Conservation (phyloP, 148 eudicot genomes). For the Nepenthes gracilis region DNA sequence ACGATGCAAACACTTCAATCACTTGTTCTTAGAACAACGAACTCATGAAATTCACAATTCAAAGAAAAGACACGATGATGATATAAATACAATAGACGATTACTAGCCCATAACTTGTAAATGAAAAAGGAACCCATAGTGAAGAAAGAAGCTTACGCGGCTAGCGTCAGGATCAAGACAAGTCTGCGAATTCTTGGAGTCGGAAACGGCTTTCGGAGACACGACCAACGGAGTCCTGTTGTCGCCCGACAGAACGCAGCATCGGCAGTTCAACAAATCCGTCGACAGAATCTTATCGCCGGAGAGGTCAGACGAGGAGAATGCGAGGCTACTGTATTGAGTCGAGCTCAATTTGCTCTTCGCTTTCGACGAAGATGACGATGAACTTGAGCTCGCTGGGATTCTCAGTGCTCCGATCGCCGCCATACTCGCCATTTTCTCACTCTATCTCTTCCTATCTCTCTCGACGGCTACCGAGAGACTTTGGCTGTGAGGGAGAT, state of each 20-base stretch:
- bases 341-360: neutral
- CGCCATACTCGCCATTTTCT: slow-evolving; percentile 16
- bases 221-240: slow-evolving; percentile 27
- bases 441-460: no score
- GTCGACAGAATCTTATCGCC: slow-evolving; percentile 32
- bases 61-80: neutral
- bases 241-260: neutral
- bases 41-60: neutral
- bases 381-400: neutral
- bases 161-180: slow-evolving; percentile 99
- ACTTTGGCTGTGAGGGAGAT: no score
- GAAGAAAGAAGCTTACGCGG: slow-evolving; percentile 28
- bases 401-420: slow-evolving; percentile 28
- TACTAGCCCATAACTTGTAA: neutral
- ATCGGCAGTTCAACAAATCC: slow-evolving; percentile 8
- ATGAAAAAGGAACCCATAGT: neutral
- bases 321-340: slow-evolving; percentile 16
- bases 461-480: no score
- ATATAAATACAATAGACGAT: neutral
- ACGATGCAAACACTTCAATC: neutral
- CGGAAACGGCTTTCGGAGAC: slow-evolving; percentile 79
- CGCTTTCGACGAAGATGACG: slow-evolving; percentile 10
- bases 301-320: slow-evolving; percentile 35
- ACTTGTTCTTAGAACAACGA: neutral
- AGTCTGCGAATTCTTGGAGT: slow-evolving; percentile 88